Base-by-base conservation (phyloP, 345 rosid genomes). In the Citrus maxima region DNA sequence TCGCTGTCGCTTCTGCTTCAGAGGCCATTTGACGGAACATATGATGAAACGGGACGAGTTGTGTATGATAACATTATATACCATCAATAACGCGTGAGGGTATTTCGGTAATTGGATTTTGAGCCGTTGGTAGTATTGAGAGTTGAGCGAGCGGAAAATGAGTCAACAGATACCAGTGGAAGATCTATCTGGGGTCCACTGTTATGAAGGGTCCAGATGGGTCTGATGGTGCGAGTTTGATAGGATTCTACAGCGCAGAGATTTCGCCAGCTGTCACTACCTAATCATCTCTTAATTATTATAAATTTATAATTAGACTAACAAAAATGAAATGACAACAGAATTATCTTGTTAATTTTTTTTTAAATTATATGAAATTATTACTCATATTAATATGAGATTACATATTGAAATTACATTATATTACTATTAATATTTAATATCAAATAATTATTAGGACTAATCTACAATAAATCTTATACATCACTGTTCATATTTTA, bases 401-500 rank as follows among this genome's bases (percentile, higher is more conserved):
- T 37, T 37, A 37, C 1, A 37, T 37, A 38, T 0, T 38, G 0
- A 40, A 0, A 40, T 40, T 40, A 40, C 0, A 9, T 40, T 0
- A 8, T 1, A 38, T 38, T 9, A 38, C 0, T 40, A 40, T 40
- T 40, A 10, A 10, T 40, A 0, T 40, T 2, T 40, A 40, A 2
- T 10, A 10, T 40, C 0, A 40, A 0, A 9, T 40, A 40, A 40
- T 40, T 10, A 40, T 2, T 40, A 40, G 0, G 0, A 40, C 0
- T 40, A 40, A 40, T 40, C 2, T 40, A 40, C 0, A 40, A 9
- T 10, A 10, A 40, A 40, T 40, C 0, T 40, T 10, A 40, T 40
- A 40, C 0, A 40, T 0, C 0, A 40, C 0, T 40, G 0, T 10
- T 10, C 0, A 10, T 2, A 9, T 9, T 40, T 40, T 40, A 9